Evolutionary conservation across 2,329 filamentous ascomycete genomes (phyloP).

Genomic region (Cytospora paraplurivora): DNA sequence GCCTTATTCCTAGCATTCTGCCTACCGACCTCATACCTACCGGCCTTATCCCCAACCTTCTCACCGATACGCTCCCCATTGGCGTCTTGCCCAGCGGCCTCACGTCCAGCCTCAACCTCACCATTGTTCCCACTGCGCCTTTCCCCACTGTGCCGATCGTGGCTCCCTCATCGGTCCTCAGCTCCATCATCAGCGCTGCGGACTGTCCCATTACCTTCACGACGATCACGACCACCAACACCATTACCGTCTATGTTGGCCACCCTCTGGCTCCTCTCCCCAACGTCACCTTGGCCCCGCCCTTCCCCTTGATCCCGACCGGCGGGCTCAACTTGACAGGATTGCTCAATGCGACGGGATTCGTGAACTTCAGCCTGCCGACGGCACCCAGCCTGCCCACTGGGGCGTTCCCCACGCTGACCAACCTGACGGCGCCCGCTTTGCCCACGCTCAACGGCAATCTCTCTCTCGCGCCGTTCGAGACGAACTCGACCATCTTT

Average conservation of each 20-base stretch:
- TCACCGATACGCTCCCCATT: too few species aligned
- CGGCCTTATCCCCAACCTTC: neutral
- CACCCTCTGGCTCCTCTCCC: neutral
- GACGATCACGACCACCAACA: neutral
- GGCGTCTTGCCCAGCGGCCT: neutral
- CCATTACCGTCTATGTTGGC: neutral
- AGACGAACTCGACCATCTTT: neutral
- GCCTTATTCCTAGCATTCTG: neutral
- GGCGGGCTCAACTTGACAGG: too few species aligned
- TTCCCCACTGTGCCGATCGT: neutral
- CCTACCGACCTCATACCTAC: neutral
- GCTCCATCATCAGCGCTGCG: neutral
- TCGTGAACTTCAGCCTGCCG: neutral
- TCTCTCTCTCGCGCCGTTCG: too few species aligned
- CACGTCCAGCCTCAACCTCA: neutral
- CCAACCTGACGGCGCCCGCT: neutral
- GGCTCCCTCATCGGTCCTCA: neutral
- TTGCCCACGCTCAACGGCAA: too few species aligned
- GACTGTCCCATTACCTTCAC: neutral
- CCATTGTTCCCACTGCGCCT: neutral
- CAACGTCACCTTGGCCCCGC: neutral
- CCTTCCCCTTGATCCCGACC: neutral
- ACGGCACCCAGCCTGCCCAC: neutral
- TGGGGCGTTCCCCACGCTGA: neutral
- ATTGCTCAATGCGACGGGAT: neutral